Evolutionary conservation across 495 filamentous ascomycete genomes (phyloP), one percentile per base, ranked within the genome.

Genomic region (Staphylotrichum tortipilum): DNA sequence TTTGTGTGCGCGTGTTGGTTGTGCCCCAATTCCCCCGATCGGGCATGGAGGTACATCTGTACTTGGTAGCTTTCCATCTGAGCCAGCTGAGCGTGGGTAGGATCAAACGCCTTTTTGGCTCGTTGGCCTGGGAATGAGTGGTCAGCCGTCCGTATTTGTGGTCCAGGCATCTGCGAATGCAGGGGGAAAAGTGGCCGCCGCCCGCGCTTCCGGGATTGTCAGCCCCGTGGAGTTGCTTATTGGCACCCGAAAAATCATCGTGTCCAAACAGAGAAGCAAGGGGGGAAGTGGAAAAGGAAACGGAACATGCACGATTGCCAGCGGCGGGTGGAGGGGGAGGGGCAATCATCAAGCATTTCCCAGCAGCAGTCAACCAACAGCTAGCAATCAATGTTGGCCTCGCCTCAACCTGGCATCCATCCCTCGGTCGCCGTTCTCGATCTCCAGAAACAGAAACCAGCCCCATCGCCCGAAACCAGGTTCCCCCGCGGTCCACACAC

Each of bases 221-320:
- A 38, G 22, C 9, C 22, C 35, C 33, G 18, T 39, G 52, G 52
- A 39, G 6, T 54, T 33, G 23, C 30, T 47, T 14, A 18, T 36
- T 53, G 43, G 52, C 46, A 49, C 42, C 48, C 52, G 47, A 38
- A 39, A 52, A 37, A 33, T 49, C 53, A 47, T 43, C 44, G 47
- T 51, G 22, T 10, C 12, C 36, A 4, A 29, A 14, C 31, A 31
- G 30, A 52, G 15, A 44, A 56, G 34, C 33, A 41, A 45, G n/a
- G n/a, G n/a, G n/a, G n/a, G n/a, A n/a, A n/a, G n/a, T n/a, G n/a
- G n/a, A n/a, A n/a, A n/a, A n/a, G n/a, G n/a, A n/a, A n/a, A n/a
- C n/a, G n/a, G n/a, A n/a, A n/a, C n/a, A n/a, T 43, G 36, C 15
- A 14, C 10, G n/a, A 26, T 35, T 30, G 22, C 28, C 29, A 44